phyloP scores from a whole-genome alignment of 495 filamentous ascomycete species.

The Lasiosphaeria miniovina region DNA sequence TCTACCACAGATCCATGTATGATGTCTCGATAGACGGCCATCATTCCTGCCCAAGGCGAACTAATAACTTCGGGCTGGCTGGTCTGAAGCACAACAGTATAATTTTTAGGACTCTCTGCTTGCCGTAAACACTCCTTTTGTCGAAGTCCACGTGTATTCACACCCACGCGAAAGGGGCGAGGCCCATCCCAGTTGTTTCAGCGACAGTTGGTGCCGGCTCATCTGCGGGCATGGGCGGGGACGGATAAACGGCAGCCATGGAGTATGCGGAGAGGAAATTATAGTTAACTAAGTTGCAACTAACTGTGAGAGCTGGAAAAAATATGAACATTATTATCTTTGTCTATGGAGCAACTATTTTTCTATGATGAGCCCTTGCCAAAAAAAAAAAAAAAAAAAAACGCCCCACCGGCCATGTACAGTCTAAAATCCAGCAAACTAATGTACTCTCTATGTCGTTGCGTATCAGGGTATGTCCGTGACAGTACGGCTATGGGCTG shows the following conservation, averaged over 20 bases:
- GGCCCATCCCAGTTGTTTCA: constrained; percentile 63
- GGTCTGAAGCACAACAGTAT: constrained; percentile 68
- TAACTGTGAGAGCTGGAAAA: background rate
- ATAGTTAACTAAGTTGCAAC: constrained; percentile 32
- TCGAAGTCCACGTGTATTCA: constrained; percentile 69
- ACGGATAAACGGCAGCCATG: constrained; percentile 68
- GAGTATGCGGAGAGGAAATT: constrained; percentile 54
- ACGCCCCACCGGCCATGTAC: background rate
- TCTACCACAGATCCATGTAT: too few relatives aligned
- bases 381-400: background rate
- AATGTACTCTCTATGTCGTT: background rate
- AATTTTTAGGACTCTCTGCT: constrained; percentile 62
- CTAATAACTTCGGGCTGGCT: constrained; percentile 57
- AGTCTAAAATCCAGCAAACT: background rate
- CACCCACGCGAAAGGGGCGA: constrained; percentile 63
- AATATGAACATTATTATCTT: background rate
- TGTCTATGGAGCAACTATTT: background rate
- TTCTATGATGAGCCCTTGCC: background rate
- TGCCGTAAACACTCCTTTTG: constrained; percentile 62
- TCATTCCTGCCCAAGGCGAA: constrained; percentile 36
- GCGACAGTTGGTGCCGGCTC: constrained; percentile 66
- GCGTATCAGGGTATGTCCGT: background rate
- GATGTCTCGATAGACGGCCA: constrained; percentile 26
- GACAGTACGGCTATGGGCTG: background rate
- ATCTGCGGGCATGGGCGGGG: constrained; percentile 64